phyloP scores from a whole-genome alignment of 257 asterid genomes.

The Gynochthodes officinalis region DNA sequence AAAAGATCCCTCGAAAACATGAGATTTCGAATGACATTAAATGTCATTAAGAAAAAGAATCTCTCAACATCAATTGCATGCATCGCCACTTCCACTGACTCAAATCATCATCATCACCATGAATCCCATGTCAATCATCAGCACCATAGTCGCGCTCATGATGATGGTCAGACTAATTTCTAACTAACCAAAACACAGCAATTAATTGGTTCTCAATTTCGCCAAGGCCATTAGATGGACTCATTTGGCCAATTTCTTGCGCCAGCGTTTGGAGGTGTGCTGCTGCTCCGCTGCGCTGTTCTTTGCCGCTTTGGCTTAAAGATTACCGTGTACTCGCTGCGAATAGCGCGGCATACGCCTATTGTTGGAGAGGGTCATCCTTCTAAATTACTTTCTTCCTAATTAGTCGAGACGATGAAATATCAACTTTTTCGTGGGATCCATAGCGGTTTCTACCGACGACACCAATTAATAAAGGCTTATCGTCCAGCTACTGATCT shows the following conservation, averaged over 20 bases:
- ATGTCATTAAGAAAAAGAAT: constrained; percentile 64
- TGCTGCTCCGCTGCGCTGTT: constrained; percentile 75
- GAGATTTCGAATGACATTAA: constrained; percentile 69
- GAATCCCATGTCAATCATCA: constrained; percentile 25
- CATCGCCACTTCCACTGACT: constrained; percentile 22
- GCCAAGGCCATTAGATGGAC: constrained; percentile 65
- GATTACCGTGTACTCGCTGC: too few species aligned
- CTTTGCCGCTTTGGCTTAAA: constrained; percentile 63
- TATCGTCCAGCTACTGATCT: too few species aligned
- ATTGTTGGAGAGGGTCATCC: too few species aligned
- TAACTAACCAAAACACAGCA: constrained; percentile 60
- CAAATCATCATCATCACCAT: constrained; percentile 19
- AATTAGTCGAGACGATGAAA: too few species aligned
- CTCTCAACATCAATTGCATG: constrained; percentile 39
- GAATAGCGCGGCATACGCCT: too few species aligned
- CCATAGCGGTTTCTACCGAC: too few species aligned
- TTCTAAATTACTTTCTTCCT: too few species aligned
- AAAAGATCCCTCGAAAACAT: constrained; percentile 60
- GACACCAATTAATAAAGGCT: too few species aligned
- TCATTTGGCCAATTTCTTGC: constrained; percentile 54
- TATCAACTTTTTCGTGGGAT: too few species aligned
- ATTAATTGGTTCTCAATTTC: constrained; percentile 44
- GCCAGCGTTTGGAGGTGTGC: constrained; percentile 82
- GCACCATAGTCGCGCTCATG: constrained; percentile 24
- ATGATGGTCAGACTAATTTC: constrained; percentile 27